Evolutionary conservation across 1,139 yeast species (phyloP), one percentile per base, ranked within the genome.

Genomic region (Neolecta irregularis): DNA sequence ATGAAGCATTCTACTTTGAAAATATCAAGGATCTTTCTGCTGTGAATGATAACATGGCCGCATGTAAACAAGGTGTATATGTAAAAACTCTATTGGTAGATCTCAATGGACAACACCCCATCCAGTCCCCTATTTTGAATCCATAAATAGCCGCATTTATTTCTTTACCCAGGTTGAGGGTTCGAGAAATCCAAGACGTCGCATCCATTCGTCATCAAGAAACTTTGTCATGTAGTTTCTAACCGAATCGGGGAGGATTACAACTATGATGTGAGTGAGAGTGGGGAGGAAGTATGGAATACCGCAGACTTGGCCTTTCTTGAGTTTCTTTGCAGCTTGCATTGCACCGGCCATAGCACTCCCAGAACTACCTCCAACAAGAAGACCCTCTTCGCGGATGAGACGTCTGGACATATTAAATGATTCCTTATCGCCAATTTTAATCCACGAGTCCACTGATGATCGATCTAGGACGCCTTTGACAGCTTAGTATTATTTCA

Each of bases 141-240:
- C n/a, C n/a, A n/a, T n/a, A n/a, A n/a, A n/a, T n/a, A n/a, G n/a
- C n/a, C n/a, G n/a, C n/a, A n/a, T n/a, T n/a, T n/a, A n/a, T n/a
- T n/a, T n/a, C n/a, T n/a, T n/a, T n/a, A n/a, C n/a, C n/a, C n/a
- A n/a, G n/a, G n/a, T n/a, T n/a, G n/a, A n/a, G 30, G 9, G 18
- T 38, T 64, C 70, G 19, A 62, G 61, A 52, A 80, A 74, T 4
- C 81, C 79, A 54, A 79, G 77, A 48, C 71, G 72, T 55, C 67
- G 69, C 79, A 80, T 72, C 93, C 93, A 80, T 59, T 78, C 92
- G 52, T 80, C 92, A 55, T 80, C 93, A 34, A 80, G 88, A 53
- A 80, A 80, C 61, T 80, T 80, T 46, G 88, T 72, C 55, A 80
- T 66, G 61, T 80, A 80, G 9, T 92, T 78, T 62, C 93, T 73